phyloP scores from a whole-genome alignment of 371 early-diverging fungal species.

The Vittaforma corneae region DNA sequence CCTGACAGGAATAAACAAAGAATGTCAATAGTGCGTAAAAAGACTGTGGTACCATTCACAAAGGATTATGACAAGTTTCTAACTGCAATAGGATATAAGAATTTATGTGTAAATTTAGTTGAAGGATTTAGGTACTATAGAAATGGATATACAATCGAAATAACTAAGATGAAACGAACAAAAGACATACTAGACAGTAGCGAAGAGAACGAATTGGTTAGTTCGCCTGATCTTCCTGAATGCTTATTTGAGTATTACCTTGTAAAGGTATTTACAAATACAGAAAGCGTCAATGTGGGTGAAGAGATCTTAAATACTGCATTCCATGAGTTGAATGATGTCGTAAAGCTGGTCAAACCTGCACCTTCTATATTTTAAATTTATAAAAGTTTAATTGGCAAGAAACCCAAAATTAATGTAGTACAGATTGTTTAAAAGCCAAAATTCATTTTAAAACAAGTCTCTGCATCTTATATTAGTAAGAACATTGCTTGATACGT shows the following conservation, averaged over 20 bases:
- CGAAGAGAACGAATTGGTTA: neutral
- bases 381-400: too few species aligned
- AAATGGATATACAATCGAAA: slow-evolving; percentile 19
- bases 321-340: slow-evolving; percentile 3
- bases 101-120: neutral
- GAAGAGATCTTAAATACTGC: slow-evolving; percentile 12
- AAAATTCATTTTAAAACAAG: neutral
- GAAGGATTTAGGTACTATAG: slow-evolving; percentile 1
- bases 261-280: slow-evolving; percentile 9
- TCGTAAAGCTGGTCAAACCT: slow-evolving; percentile 4
- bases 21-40: neutral
- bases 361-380: neutral
- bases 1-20: slow-evolving; percentile 21
- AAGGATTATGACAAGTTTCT: slow-evolving; percentile 2
- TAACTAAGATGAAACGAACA: neutral
- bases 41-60: neutral
- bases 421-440: neutral
- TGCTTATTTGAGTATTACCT: slow-evolving; percentile 10
- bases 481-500: neutral
- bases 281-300: slow-evolving; percentile 4
- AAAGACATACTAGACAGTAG: neutral
- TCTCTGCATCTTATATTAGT: neutral
- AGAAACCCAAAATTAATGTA: neutral
- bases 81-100: slow-evolving; percentile 3
- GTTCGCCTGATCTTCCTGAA: neutral